Conservation (phyloP, 768 basidiomycete genomes). For the Aureoboletus auriporus region DNA sequence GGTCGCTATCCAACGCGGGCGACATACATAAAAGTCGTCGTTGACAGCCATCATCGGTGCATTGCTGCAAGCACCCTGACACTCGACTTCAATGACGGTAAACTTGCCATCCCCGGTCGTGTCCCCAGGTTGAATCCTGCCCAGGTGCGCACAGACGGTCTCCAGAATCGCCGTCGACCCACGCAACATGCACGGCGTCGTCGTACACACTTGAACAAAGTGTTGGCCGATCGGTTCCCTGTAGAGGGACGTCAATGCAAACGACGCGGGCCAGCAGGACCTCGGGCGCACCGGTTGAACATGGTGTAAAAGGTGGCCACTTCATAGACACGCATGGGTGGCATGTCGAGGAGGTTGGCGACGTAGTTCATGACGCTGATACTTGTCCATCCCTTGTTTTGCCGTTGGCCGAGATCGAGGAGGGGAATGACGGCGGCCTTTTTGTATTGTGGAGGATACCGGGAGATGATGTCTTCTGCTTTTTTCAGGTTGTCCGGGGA, state of each 20-base stretch:
- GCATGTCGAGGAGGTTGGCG: conserved; percentile 89
- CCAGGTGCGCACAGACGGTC: conserved; percentile 78
- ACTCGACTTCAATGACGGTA: conserved; percentile 97
- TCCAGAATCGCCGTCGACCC: conserved; percentile 90
- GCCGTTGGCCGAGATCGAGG: conserved; percentile 92
- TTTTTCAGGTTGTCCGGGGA: conserved; percentile 75
- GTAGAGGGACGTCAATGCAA: background rate
- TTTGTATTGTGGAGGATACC: conserved; percentile 97
- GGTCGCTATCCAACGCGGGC: background rate
- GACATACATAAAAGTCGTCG: conserved; percentile 91
- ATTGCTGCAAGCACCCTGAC: conserved; percentile 97
- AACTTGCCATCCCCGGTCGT: conserved; percentile 97
- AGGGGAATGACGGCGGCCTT: conserved; percentile 98
- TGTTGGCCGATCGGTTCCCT: conserved; percentile 92
- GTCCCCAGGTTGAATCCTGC: conserved; percentile 79
- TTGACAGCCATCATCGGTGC: conserved; percentile 95
- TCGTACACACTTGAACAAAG: conserved; percentile 98
- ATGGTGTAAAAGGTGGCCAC: conserved; percentile 99
- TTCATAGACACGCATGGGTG: conserved; percentile 98
- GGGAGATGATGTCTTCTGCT: conserved; percentile 85
- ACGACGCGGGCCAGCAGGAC: background rate
- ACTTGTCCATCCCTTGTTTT: conserved; percentile 98
- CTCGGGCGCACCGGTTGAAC: conserved; percentile 85
- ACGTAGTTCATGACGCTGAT: conserved; percentile 99
- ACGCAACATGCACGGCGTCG: conserved; percentile 94